Base-by-base conservation (phyloP, 768 basidiomycete species). In the Pleurotus tuber-regium region DNA sequence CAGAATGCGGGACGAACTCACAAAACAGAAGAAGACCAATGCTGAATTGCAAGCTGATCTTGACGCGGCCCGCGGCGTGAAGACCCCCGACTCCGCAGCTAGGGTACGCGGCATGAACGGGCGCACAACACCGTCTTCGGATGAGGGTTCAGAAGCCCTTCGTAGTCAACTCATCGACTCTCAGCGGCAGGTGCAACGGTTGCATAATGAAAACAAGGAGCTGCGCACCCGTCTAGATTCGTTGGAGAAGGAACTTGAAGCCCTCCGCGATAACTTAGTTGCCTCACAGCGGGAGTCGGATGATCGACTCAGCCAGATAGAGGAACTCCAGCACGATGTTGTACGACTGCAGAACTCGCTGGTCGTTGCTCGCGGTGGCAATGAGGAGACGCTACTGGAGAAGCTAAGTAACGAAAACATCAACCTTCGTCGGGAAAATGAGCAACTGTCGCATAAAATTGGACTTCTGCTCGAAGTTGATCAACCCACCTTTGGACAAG, bases 1-100 rank as follows among this genome's bases (percentile, higher is more conserved):
- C 58, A 84, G 88, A 59, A 92, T 98, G 87, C 91, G 93, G 68
- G 96, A 95, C 51, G 97, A 98, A 63, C 72, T 98, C 52, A 88
- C 81, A 57, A 95, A 89, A 71, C 91, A 96, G 69, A 98, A 97
- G 72, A 76, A 76, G 41, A 68, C 84, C 39, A 95, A 93, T 62
- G 74, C 84, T 38, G 74, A 78, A 51, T 82, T 98, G 23, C 92
- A 98, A 64, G 69, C 79, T n/a, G 92, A 98, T 59, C 75, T 96
- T 18, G 92, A 96, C 52, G 67, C 75, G 1, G 62, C 78, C 21
- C 85, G 86, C n/a, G 77, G 79, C 52, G 46, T 48, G 18, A 75
- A 74, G 57, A 76, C 84, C 4, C 75, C 79, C 42, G 65, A 70
- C 76, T 31, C 71, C 73, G 62, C 72, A 66, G 48, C 77, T 28